Evolutionary conservation across 345 rosid species (phyloP).

Genomic region (Ceriops decandra): DNA sequence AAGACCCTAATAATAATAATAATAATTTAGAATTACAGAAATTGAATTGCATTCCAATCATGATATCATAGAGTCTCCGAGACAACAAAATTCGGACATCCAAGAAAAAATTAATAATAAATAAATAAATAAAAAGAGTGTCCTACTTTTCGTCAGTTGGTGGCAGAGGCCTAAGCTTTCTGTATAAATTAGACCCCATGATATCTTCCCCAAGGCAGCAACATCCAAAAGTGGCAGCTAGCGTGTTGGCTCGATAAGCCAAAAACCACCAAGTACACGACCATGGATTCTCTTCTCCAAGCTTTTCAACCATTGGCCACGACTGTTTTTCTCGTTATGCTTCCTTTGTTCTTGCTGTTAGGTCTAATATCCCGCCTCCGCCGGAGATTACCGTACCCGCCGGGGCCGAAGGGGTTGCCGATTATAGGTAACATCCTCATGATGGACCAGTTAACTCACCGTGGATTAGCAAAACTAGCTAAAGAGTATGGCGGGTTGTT

Average conservation of each 20-base stretch:
- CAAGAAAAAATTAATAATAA: no score
- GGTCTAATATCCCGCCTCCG: conserved; percentile 34
- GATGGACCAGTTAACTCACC: conserved; percentile 94
- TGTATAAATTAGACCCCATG: conserved; percentile 26
- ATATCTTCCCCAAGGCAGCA: conserved; percentile 21
- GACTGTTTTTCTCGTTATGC: conserved; percentile 22
- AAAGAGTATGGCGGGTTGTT: conserved; percentile 70
- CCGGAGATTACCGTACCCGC: conserved; percentile 56
- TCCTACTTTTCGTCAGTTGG: neutral
- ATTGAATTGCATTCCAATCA: no score
- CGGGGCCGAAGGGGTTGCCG: conserved; percentile 86
- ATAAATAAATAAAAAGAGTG: neutral
- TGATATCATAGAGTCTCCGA: no score
- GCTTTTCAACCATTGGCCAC: conserved; percentile 6
- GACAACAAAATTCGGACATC: no score
- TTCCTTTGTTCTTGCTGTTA: conserved; percentile 45
- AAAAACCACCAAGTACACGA: neutral
- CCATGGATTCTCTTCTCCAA: conserved; percentile 23
- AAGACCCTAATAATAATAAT: no score
- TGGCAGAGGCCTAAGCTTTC: neutral
- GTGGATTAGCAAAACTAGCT: conserved; percentile 68
- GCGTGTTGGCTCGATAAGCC: neutral
- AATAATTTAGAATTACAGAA: no score
- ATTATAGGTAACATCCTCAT: conserved; percentile 78
- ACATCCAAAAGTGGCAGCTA: conserved; percentile 23